phyloP scores from a whole-genome alignment of 805 yeast species.

The Ogataea angusta region DNA sequence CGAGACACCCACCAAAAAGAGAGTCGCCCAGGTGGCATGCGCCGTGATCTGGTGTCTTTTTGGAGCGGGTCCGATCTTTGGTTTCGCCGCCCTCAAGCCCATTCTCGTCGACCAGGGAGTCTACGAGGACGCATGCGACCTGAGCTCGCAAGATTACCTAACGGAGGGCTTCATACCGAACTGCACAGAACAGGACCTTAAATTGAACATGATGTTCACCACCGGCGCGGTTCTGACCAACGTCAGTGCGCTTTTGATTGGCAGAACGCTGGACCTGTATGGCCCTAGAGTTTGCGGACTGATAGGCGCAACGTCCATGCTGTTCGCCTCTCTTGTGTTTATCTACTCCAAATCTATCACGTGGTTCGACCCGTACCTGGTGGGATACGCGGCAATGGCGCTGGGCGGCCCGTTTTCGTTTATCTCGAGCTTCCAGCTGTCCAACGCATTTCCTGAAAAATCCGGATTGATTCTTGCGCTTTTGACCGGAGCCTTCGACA shows the following conservation, averaged over 20 bases:
- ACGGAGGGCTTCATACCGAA: slow-evolving; percentile 35
- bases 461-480: slow-evolving; percentile 53
- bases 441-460: slow-evolving; percentile 52
- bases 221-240: slow-evolving; percentile 56
- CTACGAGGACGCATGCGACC: slow-evolving; percentile 41
- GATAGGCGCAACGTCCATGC: slow-evolving; percentile 46
- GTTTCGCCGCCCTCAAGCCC: slow-evolving; percentile 59
- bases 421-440: slow-evolving; percentile 54
- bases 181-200: slow-evolving; percentile 52
- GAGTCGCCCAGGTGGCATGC: slow-evolving; percentile 43
- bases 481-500: slow-evolving; percentile 57
- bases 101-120: slow-evolving; percentile 46
- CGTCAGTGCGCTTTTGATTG: slow-evolving; percentile 50
- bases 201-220: slow-evolving; percentile 56
- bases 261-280: slow-evolving; percentile 44
- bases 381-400: slow-evolving; percentile 52
- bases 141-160: slow-evolving; percentile 11
- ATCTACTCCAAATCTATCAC: slow-evolving; percentile 35
- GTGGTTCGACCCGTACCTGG: slow-evolving; percentile 46
- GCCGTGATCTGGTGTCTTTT: slow-evolving; percentile 54
- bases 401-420: slow-evolving; percentile 57
- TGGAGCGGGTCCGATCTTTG: slow-evolving; percentile 58
- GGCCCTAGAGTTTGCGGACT: slow-evolving; percentile 56
- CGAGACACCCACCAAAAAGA: slow-evolving; percentile 28
- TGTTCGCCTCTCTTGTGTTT: slow-evolving; percentile 44